These are phyloP conservation scores for Monascus ruber DNA, from an alignment of 2,329 filamentous ascomycete species.

Conservation along the genomic window DNA sequence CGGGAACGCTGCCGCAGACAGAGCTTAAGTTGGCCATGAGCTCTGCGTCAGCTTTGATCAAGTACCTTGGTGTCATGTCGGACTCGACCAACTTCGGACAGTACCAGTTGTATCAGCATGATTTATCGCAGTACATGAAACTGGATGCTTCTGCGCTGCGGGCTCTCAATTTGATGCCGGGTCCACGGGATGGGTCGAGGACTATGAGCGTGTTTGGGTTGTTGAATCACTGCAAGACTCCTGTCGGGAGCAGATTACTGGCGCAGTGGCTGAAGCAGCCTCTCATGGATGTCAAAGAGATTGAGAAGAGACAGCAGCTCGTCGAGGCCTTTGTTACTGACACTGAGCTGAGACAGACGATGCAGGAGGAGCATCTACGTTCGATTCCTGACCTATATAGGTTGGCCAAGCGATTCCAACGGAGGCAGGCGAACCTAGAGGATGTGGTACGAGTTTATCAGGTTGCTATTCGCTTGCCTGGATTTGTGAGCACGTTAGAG, in stretches of 20 bases:
- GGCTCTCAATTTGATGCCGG: slow-evolving; percentile 93
- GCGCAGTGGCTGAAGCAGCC: slow-evolving; percentile 98
- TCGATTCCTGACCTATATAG: slow-evolving; percentile 91
- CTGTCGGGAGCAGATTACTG: slow-evolving; percentile 76
- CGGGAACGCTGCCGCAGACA: slow-evolving; percentile 70
- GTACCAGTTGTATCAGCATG: slow-evolving; percentile 94
- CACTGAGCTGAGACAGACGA: slow-evolving; percentile 83
- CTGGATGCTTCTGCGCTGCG: slow-evolving; percentile 88
- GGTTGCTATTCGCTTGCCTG: slow-evolving; percentile 80
- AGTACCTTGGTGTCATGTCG: slow-evolving; percentile 81
- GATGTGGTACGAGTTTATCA: slow-evolving; percentile 95
- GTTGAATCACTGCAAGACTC: slow-evolving; percentile 95
- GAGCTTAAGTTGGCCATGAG: slow-evolving; percentile 95
- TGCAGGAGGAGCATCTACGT: slow-evolving; percentile 91
- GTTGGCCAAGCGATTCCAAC: slow-evolving; percentile 87
- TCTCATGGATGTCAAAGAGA: slow-evolving; percentile 79
- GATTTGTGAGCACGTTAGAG: slow-evolving; percentile 79
- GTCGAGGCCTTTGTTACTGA: slow-evolving; percentile 92
- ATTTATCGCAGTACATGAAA: slow-evolving; percentile 96
- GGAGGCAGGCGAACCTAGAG: slow-evolving; percentile 79
- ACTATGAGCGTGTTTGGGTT: slow-evolving; percentile 93
- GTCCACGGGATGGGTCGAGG: slow-evolving; percentile 86
- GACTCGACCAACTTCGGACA: slow-evolving; percentile 94
- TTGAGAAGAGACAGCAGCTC: slow-evolving; percentile 81
- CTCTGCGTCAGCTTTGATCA: slow-evolving; percentile 83